phyloP scores from a whole-genome alignment of 257 asterid species.

The Osmanthus fragrans region DNA sequence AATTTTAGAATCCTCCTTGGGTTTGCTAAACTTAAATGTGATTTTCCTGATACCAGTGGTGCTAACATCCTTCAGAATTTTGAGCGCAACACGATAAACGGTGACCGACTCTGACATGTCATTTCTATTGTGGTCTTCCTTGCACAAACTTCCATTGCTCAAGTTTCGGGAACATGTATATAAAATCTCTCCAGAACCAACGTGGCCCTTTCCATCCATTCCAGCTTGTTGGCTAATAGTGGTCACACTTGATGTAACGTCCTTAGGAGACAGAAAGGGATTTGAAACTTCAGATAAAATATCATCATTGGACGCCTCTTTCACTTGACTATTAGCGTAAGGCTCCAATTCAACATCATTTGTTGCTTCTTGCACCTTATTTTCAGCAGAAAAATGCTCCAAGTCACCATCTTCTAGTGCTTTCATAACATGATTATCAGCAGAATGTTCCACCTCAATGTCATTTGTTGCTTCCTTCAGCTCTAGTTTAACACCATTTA shows the following conservation, averaged over 20 bases:
- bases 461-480: constrained; percentile 28
- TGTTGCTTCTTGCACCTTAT: constrained; percentile 32
- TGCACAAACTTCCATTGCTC: constrained; percentile 50
- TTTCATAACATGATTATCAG: constrained; percentile 29
- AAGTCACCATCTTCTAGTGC: constrained; percentile 24
- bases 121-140: constrained; percentile 49
- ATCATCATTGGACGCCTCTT: constrained; percentile 83
- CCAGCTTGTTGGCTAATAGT: constrained; percentile 52
- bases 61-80: constrained; percentile 85
- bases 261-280: constrained; percentile 72
- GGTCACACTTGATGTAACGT: constrained; percentile 56
- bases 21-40: constrained; percentile 85
- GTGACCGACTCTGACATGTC: constrained; percentile 47
- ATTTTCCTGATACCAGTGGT: constrained; percentile 94
- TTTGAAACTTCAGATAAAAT: constrained; percentile 77
- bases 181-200: constrained; percentile 74
- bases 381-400: constrained; percentile 25
- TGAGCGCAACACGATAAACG: constrained; percentile 71
- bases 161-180: constrained; percentile 56
- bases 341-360: constrained; percentile 37
- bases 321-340: constrained; percentile 36
- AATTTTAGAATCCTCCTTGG: constrained; percentile 51
- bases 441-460: constrained; percentile 24
- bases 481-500: constrained; percentile 31
- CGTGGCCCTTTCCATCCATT: constrained; percentile 43